Conservation (phyloP, 345 rosid genomes). For the Pseudoturritis turrita region DNA sequence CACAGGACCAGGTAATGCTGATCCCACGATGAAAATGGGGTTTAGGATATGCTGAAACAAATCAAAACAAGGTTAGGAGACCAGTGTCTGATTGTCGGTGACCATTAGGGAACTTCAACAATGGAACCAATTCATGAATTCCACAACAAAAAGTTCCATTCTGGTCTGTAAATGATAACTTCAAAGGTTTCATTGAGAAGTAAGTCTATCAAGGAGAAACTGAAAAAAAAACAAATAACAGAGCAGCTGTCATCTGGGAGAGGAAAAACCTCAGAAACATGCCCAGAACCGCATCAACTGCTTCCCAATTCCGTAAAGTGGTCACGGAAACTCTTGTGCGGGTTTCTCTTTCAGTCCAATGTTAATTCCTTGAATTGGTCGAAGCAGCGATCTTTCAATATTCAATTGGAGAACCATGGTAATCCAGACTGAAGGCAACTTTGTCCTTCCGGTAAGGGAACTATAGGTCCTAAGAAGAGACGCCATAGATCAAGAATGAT, state of each 20-base stretch:
- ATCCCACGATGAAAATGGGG: too few species aligned
- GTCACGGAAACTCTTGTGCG: not conserved
- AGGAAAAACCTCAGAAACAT: conserved; percentile 1
- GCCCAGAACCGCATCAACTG: not conserved
- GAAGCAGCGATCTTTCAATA: not conserved
- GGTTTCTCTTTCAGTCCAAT: not conserved
- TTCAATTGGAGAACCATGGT: conserved; percentile 61
- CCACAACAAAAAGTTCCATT: not conserved
- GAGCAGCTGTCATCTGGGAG: not conserved
- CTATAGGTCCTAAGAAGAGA: conserved; percentile 85
- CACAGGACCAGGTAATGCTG: too few species aligned
- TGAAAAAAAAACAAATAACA: not conserved
- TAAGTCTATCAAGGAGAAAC: not conserved
- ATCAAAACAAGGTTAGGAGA: too few species aligned
- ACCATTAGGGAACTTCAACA: too few species aligned
- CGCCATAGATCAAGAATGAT: conserved; percentile 97
- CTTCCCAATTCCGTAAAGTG: not conserved
- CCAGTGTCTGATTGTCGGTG: too few species aligned
- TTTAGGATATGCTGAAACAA: too few species aligned
- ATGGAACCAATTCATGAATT: not conserved
- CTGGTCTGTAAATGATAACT: not conserved
- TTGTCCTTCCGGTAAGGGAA: conserved; percentile 46
- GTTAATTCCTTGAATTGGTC: not conserved
- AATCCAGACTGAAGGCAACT: conserved; percentile 72
- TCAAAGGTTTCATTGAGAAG: not conserved